Base-by-base conservation (phyloP, 2,329 filamentous ascomycete species). In the Tetracladium maxilliforme region DNA sequence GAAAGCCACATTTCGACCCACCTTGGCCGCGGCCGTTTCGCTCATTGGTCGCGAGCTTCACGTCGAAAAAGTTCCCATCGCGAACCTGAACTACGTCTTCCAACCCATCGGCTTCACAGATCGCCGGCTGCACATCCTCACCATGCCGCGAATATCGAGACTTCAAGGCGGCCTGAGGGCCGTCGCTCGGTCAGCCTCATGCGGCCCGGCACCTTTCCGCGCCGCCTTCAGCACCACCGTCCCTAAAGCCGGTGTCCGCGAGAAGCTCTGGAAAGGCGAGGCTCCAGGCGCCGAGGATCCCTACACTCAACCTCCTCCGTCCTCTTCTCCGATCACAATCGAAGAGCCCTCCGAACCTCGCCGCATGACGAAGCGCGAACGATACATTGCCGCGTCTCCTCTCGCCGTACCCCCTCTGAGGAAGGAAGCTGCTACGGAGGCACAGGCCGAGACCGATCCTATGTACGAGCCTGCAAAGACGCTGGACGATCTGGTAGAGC, bases 401-500 rank as follows among this genome's bases (percentile, higher is more conserved):
- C 34, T 30, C 16, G 38, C 36, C 10, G 21, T 15, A 15, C 23
- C 9, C 13, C 15, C 18, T 16, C 23, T 10, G 25, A 28, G 14
- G 12, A 22, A 13, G 6, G 27, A 7, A 22, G 14, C 24, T 31
- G 35, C 17, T 29, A 33, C 11, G 29, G 19, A n/a, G 31, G 26
- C 13, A 20, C 28, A 30, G 32, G 30, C 9, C 19, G 14, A 15
- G 23, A 32, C 22, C 25, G 21, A 13, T 25, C 27, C 32, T 10
- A 32, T 44, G 8, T 69, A 69, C 43, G 39, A 49, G 25, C 51
- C 51, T 11, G 56, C 64, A 14, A 42, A 42, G 17, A 58, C 48
- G 4, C 67, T 63, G 60, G 48, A 64, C 26, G 61, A 58, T 1
- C 43, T 77, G 30, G 53, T 63, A 34, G 49, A 47, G 24, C 52